Evolutionary conservation across 441 rosid genomes (phyloP), one percentile per base, ranked within the genome.

Genomic region (Erodium texanum): DNA sequence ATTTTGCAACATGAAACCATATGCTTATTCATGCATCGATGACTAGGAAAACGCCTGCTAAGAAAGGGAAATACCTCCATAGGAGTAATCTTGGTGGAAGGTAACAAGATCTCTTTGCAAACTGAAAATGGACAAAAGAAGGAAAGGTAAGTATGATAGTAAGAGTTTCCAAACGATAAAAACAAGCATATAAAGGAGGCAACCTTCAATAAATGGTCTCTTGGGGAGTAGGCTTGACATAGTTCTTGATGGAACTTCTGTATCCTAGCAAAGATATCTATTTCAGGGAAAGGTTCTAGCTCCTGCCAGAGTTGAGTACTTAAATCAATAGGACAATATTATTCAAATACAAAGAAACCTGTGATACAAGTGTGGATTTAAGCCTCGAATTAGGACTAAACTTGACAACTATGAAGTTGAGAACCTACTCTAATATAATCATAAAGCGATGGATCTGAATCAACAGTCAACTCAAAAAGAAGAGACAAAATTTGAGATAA

Each of bases 31-130:
- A 24, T 38, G 29, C 69, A 73, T 16, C 15, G 64, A 58, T 58
- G 59, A 71, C 18, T 52, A 69, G 29, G 59, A 20, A 65, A 69
- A 24, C 36, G 62, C 62, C 38, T 15, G 66, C 65, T 61, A 32
- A 56, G 41, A 67, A 67, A 62, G 45, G 22, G 63, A 70, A 75
- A 20, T 34, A 92, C 99, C 98, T 92, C 79, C 77, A 82, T 9
- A 84, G 74, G 71, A 94, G 86, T 71, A 92, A 82, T 79, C 98
- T 87, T 32, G 97, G 84, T 1, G 99, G 99, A 83, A 94, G 94
- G 79, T 83, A 80, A 79, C 77, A 80, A 74, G 93, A 86, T 80
- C 97, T 85, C 81, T 81, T 85, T 48, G 82, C 93, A 72, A 90
- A 84, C 98, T 94, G 89, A 77, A 76, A 79, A 68, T 1, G 22